Base-by-base conservation (phyloP, 352 stramenopile genomes). In the Aphanomyces euteiches region DNA sequence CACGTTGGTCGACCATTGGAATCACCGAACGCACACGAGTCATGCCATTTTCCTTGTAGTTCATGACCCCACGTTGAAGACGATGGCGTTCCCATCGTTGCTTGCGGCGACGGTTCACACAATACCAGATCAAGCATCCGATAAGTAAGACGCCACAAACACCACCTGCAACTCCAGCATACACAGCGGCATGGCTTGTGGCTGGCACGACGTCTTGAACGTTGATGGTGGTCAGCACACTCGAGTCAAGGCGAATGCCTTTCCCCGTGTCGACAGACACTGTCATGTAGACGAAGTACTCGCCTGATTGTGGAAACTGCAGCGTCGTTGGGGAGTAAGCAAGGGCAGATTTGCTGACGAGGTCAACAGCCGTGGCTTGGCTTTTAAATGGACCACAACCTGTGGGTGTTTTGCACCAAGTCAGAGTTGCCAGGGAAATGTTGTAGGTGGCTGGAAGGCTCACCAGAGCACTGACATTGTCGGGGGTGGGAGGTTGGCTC, bases 341-440 rank as follows among this genome's bases (percentile, higher is more conserved):
- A 2, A 50, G 43, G 10, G 10, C 10, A n/a, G 10, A 12, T n/a
- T n/a, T n/a, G 43, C 17, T n/a, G 10, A n/a, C 43, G 10, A 50
- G 17, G 43, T 50, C 43, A n/a, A 50, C 10, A n/a, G 43, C 43
- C 43, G 2, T n/a, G 43, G 43, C 10, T 50, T 50, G 43, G 28
- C 28, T 28, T n/a, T 50, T 50, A 37, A 61, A 61, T n/a, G 54
- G 54, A 61, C 54, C 54, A 37, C 54, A 61, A 12, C 28, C 13
- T 37, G n/a, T 15, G 15, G 19, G 17, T 28, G 12, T 37, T 2
- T 37, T 19, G 28, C 54, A 61, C 13, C 39, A 17, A 37, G 13
- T 1, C 15, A 61, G 54, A 7, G 54, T 40, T 39, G 54, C 54
- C 1, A 41, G 54, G 5, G 54, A 61, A 13, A 61, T 3, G 17